A percentile compares a stretch with the other conserved stretches of the same genome.
Conservation (phyloP, 2,329 filamentous ascomycete species). For the Arachnopeziza araneosa region DNA sequence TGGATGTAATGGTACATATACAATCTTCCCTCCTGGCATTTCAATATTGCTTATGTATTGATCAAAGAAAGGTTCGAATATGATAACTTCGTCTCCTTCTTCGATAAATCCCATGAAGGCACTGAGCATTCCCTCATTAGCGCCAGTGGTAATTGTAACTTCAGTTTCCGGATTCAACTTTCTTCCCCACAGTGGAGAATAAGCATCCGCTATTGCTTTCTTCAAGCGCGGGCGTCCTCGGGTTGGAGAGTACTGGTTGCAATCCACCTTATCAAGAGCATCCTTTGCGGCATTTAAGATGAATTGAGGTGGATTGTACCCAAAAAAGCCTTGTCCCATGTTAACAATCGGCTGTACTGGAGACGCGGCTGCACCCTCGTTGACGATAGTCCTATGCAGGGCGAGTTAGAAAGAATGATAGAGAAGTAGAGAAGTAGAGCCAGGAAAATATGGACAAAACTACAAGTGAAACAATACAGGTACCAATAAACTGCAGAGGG, state of each 20-base stretch:
- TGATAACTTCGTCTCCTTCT: constrained; percentile 88
- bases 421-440: background rate
- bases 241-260: constrained; percentile 97
- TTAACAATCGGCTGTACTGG: constrained; percentile 61
- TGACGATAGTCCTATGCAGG: constrained; percentile 54
- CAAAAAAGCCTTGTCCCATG: constrained; percentile 69
- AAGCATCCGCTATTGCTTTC: constrained; percentile 89
- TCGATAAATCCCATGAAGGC: constrained; percentile 98
- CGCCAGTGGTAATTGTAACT: constrained; percentile 88
- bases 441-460: background rate
- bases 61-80: constrained; percentile 98
- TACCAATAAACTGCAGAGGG: background rate
- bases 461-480: background rate
- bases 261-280: constrained; percentile 85
- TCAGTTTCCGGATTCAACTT: constrained; percentile 83
- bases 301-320: constrained; percentile 90
- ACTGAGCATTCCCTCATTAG: constrained; percentile 88
- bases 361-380: constrained; percentile 58
- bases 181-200: constrained; percentile 82
- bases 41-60: constrained; percentile 99
- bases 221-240: constrained; percentile 86
- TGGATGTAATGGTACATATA: constrained; percentile 92
- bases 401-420: background rate
- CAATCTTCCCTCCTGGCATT: constrained; percentile 92
- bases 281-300: constrained; percentile 87